These are phyloP conservation scores for Capronia americana DNA, from an alignment of 2,329 filamentous ascomycete species.

Conservation along the genomic window DNA sequence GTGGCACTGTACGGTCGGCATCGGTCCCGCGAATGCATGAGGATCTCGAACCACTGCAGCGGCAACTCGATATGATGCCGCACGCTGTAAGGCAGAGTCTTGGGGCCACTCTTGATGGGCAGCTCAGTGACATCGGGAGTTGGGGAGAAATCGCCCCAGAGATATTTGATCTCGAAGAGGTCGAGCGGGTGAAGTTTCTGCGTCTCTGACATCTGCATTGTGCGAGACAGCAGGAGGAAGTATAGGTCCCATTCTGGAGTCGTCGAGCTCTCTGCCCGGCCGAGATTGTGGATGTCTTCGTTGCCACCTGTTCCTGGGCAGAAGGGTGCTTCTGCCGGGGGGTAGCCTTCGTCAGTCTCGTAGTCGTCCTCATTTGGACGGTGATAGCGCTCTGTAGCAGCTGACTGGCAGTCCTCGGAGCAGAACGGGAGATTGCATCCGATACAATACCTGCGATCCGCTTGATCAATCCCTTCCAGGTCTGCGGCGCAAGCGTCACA, in stretches of 20 bases:
- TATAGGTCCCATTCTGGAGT: conserved; percentile 67
- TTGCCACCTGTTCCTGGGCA: conserved; percentile 61
- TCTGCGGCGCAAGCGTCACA: conserved; percentile 87
- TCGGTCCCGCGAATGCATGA: conserved; percentile 41
- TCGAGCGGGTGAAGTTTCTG: conserved; percentile 65
- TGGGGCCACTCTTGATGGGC: conserved; percentile 28
- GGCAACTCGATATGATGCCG: conserved; percentile 65
- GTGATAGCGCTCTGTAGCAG: conserved; percentile 64
- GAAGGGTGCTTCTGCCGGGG: conserved; percentile 33
- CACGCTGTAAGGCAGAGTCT: conserved; percentile 66
- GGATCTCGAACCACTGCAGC: conserved; percentile 65
- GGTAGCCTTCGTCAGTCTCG: conserved; percentile 37
- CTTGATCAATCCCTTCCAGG: conserved; percentile 65
- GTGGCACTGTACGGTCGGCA: conserved; percentile 61
- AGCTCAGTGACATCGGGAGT: conserved; percentile 40
- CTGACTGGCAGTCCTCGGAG: conserved; percentile 61
- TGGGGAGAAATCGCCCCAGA: conserved; percentile 67
- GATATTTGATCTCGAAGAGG: conserved; percentile 66
- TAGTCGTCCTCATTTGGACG: conserved; percentile 33
- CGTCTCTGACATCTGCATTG: conserved; percentile 66
- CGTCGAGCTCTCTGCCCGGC: conserved; percentile 62
- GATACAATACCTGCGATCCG: conserved; percentile 45
- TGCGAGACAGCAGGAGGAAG: conserved; percentile 63
- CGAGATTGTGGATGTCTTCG: conserved; percentile 62
- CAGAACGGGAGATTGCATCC: conserved; percentile 65